Base-by-base conservation (phyloP, 1,139 yeast genomes). In the Meyerozyma smithsonii region DNA sequence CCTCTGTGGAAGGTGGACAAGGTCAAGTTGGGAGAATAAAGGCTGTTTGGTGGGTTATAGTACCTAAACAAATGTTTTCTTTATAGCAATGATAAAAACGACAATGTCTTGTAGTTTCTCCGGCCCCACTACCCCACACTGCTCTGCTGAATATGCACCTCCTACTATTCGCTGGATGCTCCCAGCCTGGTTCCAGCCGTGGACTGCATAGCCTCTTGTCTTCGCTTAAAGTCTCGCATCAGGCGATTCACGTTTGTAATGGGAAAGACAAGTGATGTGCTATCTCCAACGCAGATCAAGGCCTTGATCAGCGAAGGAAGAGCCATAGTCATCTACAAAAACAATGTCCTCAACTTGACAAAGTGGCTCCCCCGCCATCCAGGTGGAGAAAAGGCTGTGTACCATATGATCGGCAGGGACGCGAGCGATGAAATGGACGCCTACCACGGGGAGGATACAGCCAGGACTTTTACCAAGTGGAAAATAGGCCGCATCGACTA, bases 371-470 rank as follows among this genome's bases (percentile, higher is more conserved):
- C 69, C 19, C 68, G 55, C 38, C 96, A 88, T 59, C 96, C 96
- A 0, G 96, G 97, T 14, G 96, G 97, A 8, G 92, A 84, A 47
- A 83, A 79, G 52, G 90, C 95, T 0, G 82, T 88, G 11, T 69
- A 69, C 48, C 96, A 88, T 59, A 74, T 88, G 83, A 76, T 88
- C 5, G 97, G 96, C 4, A 66, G 92, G 44, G 96, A 88, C 61
- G 95, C 96, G 8, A 81, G 94, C 1, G 95, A 87, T 56, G 96
- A 88, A 58, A 87, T 88, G 86, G 74, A 80, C 40, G 90, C 90
- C 8, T 84, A 86, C 54, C 96, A 88, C 55, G 62, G 79, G 24
- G 75, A 69, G 14, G 83, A 78, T 38, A 75, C 95, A 0, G 61
- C 74, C 11, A 42, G 48, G 3, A 56, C 59, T 0, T 82, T 86